Evolutionary conservation across 2,329 filamentous ascomycete genomes (phyloP).

Genomic region (Sporothrix humicola): DNA sequence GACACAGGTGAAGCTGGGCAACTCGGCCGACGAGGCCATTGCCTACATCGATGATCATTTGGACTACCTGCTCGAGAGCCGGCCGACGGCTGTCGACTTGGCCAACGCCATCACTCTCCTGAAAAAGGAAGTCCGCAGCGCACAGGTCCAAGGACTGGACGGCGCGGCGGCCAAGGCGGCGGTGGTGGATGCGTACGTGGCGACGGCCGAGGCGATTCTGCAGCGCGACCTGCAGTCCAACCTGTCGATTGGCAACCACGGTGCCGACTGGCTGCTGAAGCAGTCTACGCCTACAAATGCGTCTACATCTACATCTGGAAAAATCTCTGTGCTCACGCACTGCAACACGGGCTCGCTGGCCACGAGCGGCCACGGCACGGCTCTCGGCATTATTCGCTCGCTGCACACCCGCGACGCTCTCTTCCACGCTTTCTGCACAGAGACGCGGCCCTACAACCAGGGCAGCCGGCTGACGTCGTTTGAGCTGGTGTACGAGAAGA

Average conservation of each 20-base stretch:
- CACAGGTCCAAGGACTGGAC: slow-evolving; percentile 49
- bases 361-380: slow-evolving; percentile 96
- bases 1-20: slow-evolving; percentile 39
- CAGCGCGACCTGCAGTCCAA: slow-evolving; percentile 88
- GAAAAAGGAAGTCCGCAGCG: slow-evolving; percentile 64
- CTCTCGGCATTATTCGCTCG: slow-evolving; percentile 89
- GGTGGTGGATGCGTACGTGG: slow-evolving; percentile 74
- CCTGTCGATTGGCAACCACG: slow-evolving; percentile 79
- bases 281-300: slow-evolving; percentile 54
- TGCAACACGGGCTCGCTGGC: slow-evolving; percentile 98
- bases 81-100: slow-evolving; percentile 93
- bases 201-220: slow-evolving; percentile 84
- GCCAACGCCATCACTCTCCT: slow-evolving; percentile 86
- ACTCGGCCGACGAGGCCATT: slow-evolving; percentile 62
- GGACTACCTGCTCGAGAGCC: slow-evolving; percentile 84
- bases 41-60: slow-evolving; percentile 76
- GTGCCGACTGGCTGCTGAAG: slow-evolving; percentile 79
- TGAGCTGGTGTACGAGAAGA: slow-evolving; percentile 91
- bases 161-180: slow-evolving; percentile 53
- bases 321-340: slow-evolving; percentile 87
- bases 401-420: slow-evolving; percentile 70
- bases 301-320: slow-evolving; percentile 44
- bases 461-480: slow-evolving; percentile 93
- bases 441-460: slow-evolving; percentile 97
- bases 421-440: slow-evolving; percentile 89